Evolutionary conservation across 177 flowering plant genomes (phyloP), one percentile per base, ranked within the genome.

Genomic region (Tripterygium wilfordii): DNA sequence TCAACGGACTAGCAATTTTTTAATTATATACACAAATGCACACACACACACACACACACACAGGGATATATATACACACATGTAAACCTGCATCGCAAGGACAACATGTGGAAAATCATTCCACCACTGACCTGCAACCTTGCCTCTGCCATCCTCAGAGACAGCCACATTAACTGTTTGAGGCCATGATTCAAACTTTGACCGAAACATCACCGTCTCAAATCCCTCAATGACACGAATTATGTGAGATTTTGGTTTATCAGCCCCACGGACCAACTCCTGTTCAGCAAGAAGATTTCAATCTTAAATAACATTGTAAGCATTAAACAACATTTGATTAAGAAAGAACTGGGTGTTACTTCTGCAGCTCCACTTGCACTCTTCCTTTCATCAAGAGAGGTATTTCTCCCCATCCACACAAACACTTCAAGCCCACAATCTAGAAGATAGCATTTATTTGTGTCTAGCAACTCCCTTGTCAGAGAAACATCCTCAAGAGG

Each of bases 61-160:
- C n/a, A n/a, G n/a, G n/a, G n/a, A n/a, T n/a, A n/a, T n/a, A n/a
- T n/a, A n/a, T n/a, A n/a, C n/a, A n/a, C n/a, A n/a, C n/a, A n/a
- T n/a, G n/a, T n/a, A n/a, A n/a, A n/a, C n/a, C n/a, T n/a, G n/a
- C n/a, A n/a, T n/a, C 22, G 19, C 24, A 48, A 56, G 9, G 13
- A 37, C 30, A 18, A 45, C 17, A 9, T 18, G 10, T 16, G 15
- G n/a, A 49, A 43, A 44, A 17, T 13, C 8, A 31, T 53, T 36
- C 8, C 36, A 40, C 29, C 29, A 68, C 85, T 70, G 25, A 94
- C 99, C 97, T 57, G 99, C 99, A 56, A 94, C 97, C 68, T 83
- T 90, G 68, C 97, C 95, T 74, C 96, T 78, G 44, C 97, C 96
- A 71, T 90, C 95, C 73, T 90, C 96, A 30, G 99, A 68, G 8